These are phyloP conservation scores for Beauveria rudraprayagi DNA, from an alignment of 2,329 filamentous ascomycete genomes.

Conservation along the genomic window DNA sequence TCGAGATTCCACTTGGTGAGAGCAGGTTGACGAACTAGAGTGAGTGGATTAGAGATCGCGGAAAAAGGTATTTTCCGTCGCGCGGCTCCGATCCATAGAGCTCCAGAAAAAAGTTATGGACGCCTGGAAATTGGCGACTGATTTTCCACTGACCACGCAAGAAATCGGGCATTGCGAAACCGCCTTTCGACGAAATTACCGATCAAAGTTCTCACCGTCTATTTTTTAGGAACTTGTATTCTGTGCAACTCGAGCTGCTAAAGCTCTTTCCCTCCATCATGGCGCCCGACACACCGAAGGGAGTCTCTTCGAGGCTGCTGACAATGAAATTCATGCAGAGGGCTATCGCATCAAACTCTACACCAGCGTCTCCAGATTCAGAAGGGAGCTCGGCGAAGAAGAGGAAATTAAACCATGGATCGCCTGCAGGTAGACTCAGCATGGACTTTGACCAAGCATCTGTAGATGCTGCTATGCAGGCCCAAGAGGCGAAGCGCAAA, in stretches of 20 bases:
- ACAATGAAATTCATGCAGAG: constrained; percentile 99
- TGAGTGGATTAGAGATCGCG: constrained; percentile 13
- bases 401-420: constrained; percentile 40
- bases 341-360: constrained; percentile 55
- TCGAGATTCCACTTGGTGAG: neutral
- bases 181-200: no score
- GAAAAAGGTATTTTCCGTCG: constrained; percentile 12
- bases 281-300: constrained; percentile 48
- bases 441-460: constrained; percentile 47
- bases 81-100: neutral
- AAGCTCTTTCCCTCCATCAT: constrained; percentile 21
- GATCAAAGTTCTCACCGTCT: no score
- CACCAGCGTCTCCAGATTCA: constrained; percentile 35
- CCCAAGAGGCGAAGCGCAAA: constrained; percentile 58
- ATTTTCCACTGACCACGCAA: neutral
- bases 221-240: neutral
- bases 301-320: constrained; percentile 78
- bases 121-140: neutral
- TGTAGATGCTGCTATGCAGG: constrained; percentile 55
- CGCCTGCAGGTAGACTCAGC: constrained; percentile 29
- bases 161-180: neutral
- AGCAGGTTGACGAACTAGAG: constrained; percentile 11
- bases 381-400: constrained; percentile 54
- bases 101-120: constrained; percentile 12
- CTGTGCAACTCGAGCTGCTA: neutral